Evolutionary conservation across 2,329 filamentous ascomycete genomes (phyloP), one percentile per base, ranked within the genome.

Genomic region (Colletotrichum coccodes): DNA sequence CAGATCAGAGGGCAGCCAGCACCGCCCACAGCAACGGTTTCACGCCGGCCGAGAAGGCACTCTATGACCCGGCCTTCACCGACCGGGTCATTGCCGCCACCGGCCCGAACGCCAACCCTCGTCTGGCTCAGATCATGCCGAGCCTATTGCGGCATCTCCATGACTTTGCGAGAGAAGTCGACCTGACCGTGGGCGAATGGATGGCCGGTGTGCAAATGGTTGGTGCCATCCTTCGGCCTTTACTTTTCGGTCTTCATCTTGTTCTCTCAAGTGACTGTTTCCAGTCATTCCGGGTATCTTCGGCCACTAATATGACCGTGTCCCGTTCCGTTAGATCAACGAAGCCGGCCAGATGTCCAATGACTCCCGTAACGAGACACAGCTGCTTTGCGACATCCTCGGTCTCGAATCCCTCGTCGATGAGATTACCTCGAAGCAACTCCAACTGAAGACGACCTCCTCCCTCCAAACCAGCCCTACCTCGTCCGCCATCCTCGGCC

Each of bases 181-280:
- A 91, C 76, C 83, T 92, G 60, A 91, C 89, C 9, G 83, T 86
- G n/a, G 88, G 87, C 68, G 90, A 92, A 79, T 92, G 89, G 89
- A 86, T 87, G 80, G 81, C 86, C 9, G 90, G 88, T 65, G 87
- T 92, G 38, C 83, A 90, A 61, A 87, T 91, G 74, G 82, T 79
- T 32, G 66, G 82, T 67, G 40, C 23, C 18, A 28, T 4, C 28
- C 14, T 36, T 26, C 8, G n/a, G 4, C n/a, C 14, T n/a, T 30
- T 28, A 18, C 52, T 36, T 49, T 26, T 40, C n/a, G 11, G 14
- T 28, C 14, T 30, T 16, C 42, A 40, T n/a, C 23, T 23, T 21
- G 4, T 12, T 26, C 8, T 4, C 57, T 21, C 44, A 44, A 42
- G 11, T 26, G 8, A 40, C 6, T n/a, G n/a, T 61, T 30, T 23